Evolutionary conservation across 1,284 basidiomycete species (phyloP), one percentile per base, ranked within the genome.

Genomic region (Leccinum insigne): DNA sequence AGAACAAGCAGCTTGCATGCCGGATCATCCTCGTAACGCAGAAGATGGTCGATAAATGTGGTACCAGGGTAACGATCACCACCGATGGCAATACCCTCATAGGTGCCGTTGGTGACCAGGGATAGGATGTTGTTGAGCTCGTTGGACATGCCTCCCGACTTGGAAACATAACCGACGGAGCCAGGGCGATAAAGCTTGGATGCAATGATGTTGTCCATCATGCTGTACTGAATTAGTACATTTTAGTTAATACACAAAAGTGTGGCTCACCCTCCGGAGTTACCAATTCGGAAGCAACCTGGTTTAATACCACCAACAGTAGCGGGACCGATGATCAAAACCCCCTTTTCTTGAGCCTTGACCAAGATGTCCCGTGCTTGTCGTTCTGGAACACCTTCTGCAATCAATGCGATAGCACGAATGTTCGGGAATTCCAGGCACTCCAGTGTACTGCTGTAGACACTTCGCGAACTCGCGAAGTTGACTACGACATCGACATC

Each of bases 191-290:
- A 99, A 70, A 99, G 93, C 86, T 99, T 99, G 70, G 96, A 98
- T 14, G 96, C 84, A 75, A 99, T 96, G 82, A 99, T 97, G 86
- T 99, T 99, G 86, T 99, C 98, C 96, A 99, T 99, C 97, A 99
- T 99, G 78, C 93, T 90, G 71, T 7, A 8, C 0, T 62, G 23
- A 62, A 49, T 71, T n/a, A 73, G 64, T n/a, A 62, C 23, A 52
- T 10, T 32, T 58, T 13, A 6, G 32, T 26, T 13, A 4, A 44
- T 62, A 13, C 6, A 13, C 8, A 60, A 8, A 10, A 79, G 8
- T 0, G 26, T 4, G 1, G 56, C 88, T 72, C 71, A 91, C 87
- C 94, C 96, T 85, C 97, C 97, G 70, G 95, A 97, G 89, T 99
- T 99, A 74, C 97, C 97, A 76, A 99, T 99, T 80, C 96, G 90